phyloP scores from a whole-genome alignment of 768 basidiomycete genomes.

The Boletus subcaerulescens region DNA sequence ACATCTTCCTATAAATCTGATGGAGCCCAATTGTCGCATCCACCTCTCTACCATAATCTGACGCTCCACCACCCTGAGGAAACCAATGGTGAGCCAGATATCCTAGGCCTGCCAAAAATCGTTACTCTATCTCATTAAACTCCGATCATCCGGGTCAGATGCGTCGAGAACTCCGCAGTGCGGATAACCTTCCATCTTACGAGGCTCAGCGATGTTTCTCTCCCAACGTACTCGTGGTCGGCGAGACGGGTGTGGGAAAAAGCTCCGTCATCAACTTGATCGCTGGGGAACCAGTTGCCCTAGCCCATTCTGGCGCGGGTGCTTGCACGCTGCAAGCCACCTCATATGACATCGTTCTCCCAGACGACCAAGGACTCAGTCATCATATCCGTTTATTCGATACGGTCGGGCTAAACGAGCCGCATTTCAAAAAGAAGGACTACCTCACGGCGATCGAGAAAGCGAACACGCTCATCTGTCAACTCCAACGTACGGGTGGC shows the following conservation, averaged over 20 bases:
- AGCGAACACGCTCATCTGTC: conserved; percentile 35
- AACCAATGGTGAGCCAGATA: conserved; percentile 12
- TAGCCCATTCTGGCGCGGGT: conserved; percentile 25
- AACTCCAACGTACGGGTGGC: conserved; percentile 30
- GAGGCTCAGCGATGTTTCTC: conserved; percentile 14
- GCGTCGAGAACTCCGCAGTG: conserved; percentile 3
- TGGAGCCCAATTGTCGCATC: neutral
- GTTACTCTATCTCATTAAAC: neutral
- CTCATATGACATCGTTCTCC: conserved; percentile 26
- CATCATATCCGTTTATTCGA: conserved; percentile 31
- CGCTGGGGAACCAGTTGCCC: conserved; percentile 24
- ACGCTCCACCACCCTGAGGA: neutral
- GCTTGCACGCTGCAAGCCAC: conserved; percentile 37
- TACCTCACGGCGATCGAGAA: conserved; percentile 31
- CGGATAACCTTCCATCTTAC: conserved; percentile 21
- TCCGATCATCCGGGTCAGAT: conserved; percentile 6
- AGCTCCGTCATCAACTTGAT: conserved; percentile 43
- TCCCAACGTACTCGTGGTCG: conserved; percentile 40
- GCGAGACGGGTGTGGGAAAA: conserved; percentile 34
- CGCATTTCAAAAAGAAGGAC: conserved; percentile 14
- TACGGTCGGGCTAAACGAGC: conserved; percentile 34
- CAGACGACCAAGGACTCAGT: conserved; percentile 11
- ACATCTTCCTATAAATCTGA: conserved; percentile 19
- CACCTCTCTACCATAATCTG: neutral
- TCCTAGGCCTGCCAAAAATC: neutral